A percentile compares a stretch with the other conserved stretches of the same genome.
Evolutionary conservation across 495 filamentous ascomycete genomes (phyloP).

Genomic region (Xanthoparmelia taractica): DNA sequence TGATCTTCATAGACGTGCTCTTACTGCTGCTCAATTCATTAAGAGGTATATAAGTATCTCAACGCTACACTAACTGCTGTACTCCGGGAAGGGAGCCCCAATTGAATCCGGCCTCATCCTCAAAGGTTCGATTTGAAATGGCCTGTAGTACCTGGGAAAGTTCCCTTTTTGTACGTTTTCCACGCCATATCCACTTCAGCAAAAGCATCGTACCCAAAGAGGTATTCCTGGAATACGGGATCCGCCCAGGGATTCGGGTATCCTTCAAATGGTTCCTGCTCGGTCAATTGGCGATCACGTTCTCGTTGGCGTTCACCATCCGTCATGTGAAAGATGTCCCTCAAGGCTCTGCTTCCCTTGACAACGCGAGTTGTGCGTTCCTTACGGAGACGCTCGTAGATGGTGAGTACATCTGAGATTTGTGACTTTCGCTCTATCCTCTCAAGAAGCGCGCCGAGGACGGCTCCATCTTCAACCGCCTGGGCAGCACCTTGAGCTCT

Average conservation of each 20-base stretch:
- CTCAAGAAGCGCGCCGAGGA: conserved; percentile 42
- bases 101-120: background rate
- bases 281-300: conserved; percentile 40
- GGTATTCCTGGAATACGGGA: conserved; percentile 38
- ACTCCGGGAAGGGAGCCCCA: background rate
- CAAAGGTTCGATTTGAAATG: conserved; percentile 9
- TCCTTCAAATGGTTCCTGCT: conserved; percentile 31
- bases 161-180: conserved; percentile 22
- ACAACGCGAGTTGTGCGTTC: conserved; percentile 45
- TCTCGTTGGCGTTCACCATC: conserved; percentile 47
- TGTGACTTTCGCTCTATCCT: conserved; percentile 35
- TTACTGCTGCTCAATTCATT: too few relatives aligned
- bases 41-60: too few relatives aligned
- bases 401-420: conserved; percentile 37
- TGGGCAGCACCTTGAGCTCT: conserved; percentile 47
- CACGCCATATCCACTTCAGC: conserved; percentile 38
- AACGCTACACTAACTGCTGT: background rate
- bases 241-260: conserved; percentile 45
- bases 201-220: conserved; percentile 46
- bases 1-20: too few relatives aligned
- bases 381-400: conserved; percentile 45
- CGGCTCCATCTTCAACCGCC: conserved; percentile 49
- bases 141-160: conserved; percentile 12
- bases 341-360: conserved; percentile 43
- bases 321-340: conserved; percentile 45